These are phyloP conservation scores for Lachnellula subtilissima DNA, from an alignment of 2,329 filamentous ascomycete genomes.

Conservation along the genomic window DNA sequence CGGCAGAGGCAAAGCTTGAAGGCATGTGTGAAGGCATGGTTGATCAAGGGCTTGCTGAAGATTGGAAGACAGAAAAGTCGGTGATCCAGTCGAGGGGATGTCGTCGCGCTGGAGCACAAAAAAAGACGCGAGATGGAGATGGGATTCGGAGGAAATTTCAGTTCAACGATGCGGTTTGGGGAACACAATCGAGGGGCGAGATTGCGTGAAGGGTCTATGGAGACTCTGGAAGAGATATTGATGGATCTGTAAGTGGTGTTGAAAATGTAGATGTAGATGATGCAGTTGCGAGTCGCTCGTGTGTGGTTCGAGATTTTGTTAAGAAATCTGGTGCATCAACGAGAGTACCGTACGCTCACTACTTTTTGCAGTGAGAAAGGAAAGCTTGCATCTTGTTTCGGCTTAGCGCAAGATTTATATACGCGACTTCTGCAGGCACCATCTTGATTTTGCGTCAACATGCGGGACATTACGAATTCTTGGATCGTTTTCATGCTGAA, in stretches of 20 bases:
- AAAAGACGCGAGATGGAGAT: conserved; percentile 13
- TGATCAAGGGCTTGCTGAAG: conserved; percentile 15
- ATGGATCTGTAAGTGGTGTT: not conserved
- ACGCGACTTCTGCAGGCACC: not conserved
- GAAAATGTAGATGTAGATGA: not conserved
- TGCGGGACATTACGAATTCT: not conserved
- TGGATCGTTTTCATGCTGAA: too few relatives aligned
- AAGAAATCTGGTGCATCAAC: not conserved
- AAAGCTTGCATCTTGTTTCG: not conserved
- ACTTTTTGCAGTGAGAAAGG: too few relatives aligned
- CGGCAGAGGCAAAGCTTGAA: conserved; percentile 79
- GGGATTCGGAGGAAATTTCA: conserved; percentile 1
- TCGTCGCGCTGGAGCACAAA: conserved; percentile 17
- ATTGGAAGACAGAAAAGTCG: conserved; percentile 8
- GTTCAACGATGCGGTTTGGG: not conserved
- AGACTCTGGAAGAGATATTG: not conserved
- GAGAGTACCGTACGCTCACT: not conserved
- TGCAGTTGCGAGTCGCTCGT: not conserved
- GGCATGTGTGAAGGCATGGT: conserved; percentile 69
- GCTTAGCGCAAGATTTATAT: too few relatives aligned
- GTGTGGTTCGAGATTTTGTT: too few relatives aligned
- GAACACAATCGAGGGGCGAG: not conserved
- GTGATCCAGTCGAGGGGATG: conserved; percentile 5
- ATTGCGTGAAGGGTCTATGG: conserved; percentile 1
- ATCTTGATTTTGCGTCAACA: not conserved